Evolutionary conservation across 495 filamentous ascomycete species (phyloP), one percentile per base, ranked within the genome.

Genomic region (Talaromyces liani): DNA sequence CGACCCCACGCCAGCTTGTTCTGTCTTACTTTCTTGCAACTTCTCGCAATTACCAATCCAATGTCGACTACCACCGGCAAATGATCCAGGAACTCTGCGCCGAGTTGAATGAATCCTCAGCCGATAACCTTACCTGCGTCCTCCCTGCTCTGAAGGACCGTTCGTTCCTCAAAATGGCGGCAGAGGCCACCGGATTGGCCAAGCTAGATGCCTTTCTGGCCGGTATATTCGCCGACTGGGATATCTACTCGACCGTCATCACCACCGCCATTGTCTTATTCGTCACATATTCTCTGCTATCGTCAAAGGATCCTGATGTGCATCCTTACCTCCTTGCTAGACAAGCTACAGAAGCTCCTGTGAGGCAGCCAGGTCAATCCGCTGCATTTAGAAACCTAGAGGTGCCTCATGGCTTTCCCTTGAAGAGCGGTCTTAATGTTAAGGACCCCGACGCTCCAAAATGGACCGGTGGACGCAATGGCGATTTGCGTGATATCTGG

Each of bases 401-500:
- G 58, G 87, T 87, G n/a, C 93, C 92, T 12, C 86, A 92, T 73
- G 88, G 91, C 58, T 89, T 91, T 75, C 89, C 91, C 7, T 84
- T 98, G 14, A 87, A 88, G 63, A 79, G 85, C 24, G 93, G 94
- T 14, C 79, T 99, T 54, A 90, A 88, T 66, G 90, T 99, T 24
- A 92, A 91, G 71, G 90, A 93, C 45, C 80, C 90, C 1, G 89
- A 88, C 7, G 87, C 87, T 25, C 88, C 90, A 18, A 90, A 89
- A 73, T 98, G 93, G 88, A 80, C 85, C 0, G 81, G 80, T 64
- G 93, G 93, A 22, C 84, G 88, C 66, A 87, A 94, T 72, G 94
- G 94, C 18, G 94, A 99, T 66, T 79, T 99, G 63, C 84, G 94
- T 55, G 94, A 99, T 73, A 80, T 99, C 55, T 99, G 94, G 94